Conservation (phyloP, 1,284 basidiomycete species). For the Sparassis latifolia region DNA sequence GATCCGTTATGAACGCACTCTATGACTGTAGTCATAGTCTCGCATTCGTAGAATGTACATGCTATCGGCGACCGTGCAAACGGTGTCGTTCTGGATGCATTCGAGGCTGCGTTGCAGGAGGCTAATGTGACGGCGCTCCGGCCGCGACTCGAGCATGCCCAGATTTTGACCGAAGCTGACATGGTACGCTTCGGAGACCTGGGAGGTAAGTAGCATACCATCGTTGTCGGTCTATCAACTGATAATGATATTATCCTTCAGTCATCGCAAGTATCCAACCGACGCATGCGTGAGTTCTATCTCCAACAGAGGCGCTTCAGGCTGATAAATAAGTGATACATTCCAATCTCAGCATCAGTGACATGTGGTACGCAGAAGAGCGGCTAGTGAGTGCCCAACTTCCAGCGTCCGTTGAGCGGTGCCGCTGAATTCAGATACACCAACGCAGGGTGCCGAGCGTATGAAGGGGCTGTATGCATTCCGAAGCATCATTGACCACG, state of each 20-base stretch:
- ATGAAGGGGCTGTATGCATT: constrained; percentile 86
- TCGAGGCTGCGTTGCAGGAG: constrained; percentile 60
- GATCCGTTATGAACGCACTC: not conserved
- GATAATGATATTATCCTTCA: constrained; percentile 18
- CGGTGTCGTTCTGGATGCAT: constrained; percentile 75
- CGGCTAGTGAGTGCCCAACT: constrained; percentile 49
- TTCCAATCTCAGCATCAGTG: constrained; percentile 48
- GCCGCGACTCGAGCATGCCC: constrained; percentile 86
- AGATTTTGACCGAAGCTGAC: constrained; percentile 72
- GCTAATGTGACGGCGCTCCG: constrained; percentile 59
- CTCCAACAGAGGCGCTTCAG: not conserved
- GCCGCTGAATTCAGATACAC: not conserved
- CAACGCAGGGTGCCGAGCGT: constrained; percentile 66
- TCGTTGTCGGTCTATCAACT: not conserved
- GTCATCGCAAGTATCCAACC: constrained; percentile 83
- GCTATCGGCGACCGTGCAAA: constrained; percentile 92
- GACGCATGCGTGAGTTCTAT: constrained; percentile 68
- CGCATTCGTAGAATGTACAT: constrained; percentile 65
- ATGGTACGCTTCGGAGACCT: constrained; percentile 70
- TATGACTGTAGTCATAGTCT: not conserved
- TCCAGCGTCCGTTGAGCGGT: constrained; percentile 1
- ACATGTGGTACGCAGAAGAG: constrained; percentile 87
- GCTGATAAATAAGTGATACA: not conserved
- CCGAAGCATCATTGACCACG: constrained; percentile 58
- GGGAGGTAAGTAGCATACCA: constrained; percentile 46